phyloP scores from a whole-genome alignment of 2,329 filamentous ascomycete genomes.

The Fusarium sp. region DNA sequence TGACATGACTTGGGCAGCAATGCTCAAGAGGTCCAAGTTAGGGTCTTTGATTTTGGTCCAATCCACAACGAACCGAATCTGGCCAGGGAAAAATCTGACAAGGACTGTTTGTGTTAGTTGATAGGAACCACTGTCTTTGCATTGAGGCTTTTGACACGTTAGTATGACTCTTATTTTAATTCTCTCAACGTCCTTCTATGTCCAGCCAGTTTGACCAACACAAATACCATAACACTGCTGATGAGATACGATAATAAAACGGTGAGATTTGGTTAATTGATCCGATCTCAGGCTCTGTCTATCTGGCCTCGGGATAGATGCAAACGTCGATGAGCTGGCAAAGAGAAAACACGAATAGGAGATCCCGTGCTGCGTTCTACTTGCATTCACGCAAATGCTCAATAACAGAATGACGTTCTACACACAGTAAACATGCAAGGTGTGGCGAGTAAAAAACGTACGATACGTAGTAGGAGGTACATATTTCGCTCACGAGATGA shows the following conservation, averaged over 20 bases:
- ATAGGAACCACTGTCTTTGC: conserved; percentile 11
- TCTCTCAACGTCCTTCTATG: not conserved
- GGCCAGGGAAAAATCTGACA: conserved; percentile 4
- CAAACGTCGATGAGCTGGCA: conserved; percentile 31
- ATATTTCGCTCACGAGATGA: not conserved
- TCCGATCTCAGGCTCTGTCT: conserved; percentile 1
- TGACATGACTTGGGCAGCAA: conserved; percentile 37
- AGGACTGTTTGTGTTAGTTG: conserved; percentile 25
- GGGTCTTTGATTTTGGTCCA: conserved; percentile 2
- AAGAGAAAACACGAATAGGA: conserved; percentile 22
- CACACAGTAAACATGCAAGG: conserved; percentile 9
- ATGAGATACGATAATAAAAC: conserved; percentile 3
- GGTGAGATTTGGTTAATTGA: conserved; percentile 1
- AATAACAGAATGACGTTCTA: conserved; percentile 3
- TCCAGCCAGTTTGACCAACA: not conserved
- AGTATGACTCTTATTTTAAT: conserved; percentile 35
- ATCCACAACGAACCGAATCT: conserved; percentile 27
- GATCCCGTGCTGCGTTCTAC: not conserved
- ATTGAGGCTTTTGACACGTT: conserved; percentile 38
- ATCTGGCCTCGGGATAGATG: conserved; percentile 25
- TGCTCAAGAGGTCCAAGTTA: conserved; percentile 25
- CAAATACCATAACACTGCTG: not conserved
- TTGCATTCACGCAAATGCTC: conserved; percentile 9
- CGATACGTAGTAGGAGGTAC: conserved; percentile 13
- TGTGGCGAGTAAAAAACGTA: not conserved